Conservation (phyloP, 2,329 filamentous ascomycete species). For the Seiridium unicorne region DNA sequence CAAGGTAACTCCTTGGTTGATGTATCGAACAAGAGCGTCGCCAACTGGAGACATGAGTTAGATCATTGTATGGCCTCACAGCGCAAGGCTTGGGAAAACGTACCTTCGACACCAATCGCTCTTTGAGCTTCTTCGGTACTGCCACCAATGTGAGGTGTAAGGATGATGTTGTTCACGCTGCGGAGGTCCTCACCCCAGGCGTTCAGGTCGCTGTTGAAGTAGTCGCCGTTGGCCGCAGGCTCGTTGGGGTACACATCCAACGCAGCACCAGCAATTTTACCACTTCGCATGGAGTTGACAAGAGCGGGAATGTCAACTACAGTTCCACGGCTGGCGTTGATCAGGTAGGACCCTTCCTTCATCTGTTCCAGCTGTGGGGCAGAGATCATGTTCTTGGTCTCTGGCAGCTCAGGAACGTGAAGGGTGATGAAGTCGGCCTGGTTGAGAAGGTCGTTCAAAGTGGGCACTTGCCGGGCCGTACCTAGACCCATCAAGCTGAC, state of each 20-base stretch:
- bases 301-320: constrained; percentile 93
- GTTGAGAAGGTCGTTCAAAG: constrained; percentile 71
- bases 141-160: constrained; percentile 95
- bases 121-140: constrained; percentile 97
- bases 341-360: constrained; percentile 90
- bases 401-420: constrained; percentile 89
- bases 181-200: constrained; percentile 82
- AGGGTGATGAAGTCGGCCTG: constrained; percentile 89
- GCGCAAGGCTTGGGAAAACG: constrained; percentile 9
- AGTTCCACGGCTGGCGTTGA: constrained; percentile 92
- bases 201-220: constrained; percentile 85
- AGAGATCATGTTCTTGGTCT: constrained; percentile 94
- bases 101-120: constrained; percentile 86
- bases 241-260: constrained; percentile 95
- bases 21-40: constrained; percentile 85
- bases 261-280: constrained; percentile 90
- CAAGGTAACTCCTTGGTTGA: constrained; percentile 89
- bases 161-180: constrained; percentile 83
- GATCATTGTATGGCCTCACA: not conserved
- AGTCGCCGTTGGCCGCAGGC: constrained; percentile 89
- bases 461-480: constrained; percentile 78
- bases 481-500: constrained; percentile 93
- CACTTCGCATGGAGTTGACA: constrained; percentile 79
- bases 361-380: constrained; percentile 76
- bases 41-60: constrained; percentile 54